A percentile compares a stretch with the other conserved stretches of the same genome.
phyloP scores from a whole-genome alignment of 148 eudicot genomes.

The Hydrangea macrophylla region DNA sequence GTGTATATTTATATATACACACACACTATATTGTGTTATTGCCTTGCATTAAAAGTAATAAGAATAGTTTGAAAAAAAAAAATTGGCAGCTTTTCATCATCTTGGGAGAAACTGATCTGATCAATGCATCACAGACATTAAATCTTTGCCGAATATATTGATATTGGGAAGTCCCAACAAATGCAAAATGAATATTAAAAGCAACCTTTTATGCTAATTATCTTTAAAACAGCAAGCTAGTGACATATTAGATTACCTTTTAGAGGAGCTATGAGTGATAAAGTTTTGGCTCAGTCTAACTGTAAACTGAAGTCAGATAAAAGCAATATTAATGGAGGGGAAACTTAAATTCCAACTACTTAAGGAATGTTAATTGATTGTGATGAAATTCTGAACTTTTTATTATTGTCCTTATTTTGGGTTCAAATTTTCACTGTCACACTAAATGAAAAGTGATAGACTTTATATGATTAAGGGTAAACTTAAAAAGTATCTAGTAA shows the following conservation, averaged over 20 bases:
- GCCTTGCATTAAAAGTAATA: neutral
- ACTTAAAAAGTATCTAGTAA: too few species aligned
- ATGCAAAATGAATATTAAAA: slow-evolving; percentile 20
- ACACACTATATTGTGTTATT: too few species aligned
- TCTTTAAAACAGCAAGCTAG: neutral
- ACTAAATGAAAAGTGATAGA: too few species aligned
- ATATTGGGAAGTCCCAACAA: slow-evolving; percentile 3
- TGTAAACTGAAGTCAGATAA: neutral
- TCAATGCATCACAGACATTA: slow-evolving; percentile 10
- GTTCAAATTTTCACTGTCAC: too few species aligned
- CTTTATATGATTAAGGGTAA: too few species aligned
- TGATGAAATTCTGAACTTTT: too few species aligned
- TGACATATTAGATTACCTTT: neutral
- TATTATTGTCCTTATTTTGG: too few species aligned
- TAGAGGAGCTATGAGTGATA: neutral
- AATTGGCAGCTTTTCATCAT: slow-evolving; percentile 19
- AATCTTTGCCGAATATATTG: slow-evolving; percentile 8
- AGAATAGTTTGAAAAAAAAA: too few species aligned
- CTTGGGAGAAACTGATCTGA: slow-evolving; percentile 4
- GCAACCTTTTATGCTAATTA: slow-evolving; percentile 12
- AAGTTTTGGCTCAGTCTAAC: neutral
- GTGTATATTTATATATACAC: too few species aligned
- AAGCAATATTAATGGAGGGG: neutral
- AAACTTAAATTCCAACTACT: too few species aligned
- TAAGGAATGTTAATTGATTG: too few species aligned